A percentile compares a stretch with the other conserved stretches of the same genome.
Conservation (phyloP, 169 alveolate genomes). For the Besnoitia besnoiti region DNA sequence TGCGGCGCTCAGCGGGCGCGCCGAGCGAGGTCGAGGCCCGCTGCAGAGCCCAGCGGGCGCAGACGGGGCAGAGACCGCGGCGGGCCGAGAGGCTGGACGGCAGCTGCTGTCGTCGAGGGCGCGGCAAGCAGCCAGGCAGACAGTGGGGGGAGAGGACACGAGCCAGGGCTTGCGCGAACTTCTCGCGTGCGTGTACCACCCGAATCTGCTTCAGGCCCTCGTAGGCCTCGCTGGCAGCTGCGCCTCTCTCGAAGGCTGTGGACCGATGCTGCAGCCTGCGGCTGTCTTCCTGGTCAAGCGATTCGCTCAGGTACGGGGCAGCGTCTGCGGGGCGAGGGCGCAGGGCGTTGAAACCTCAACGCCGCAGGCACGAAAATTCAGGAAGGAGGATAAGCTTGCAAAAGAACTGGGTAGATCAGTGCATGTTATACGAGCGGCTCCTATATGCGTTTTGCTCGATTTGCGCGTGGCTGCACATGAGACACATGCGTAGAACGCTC, state of each 20-base stretch:
- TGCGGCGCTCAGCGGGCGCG: neutral
- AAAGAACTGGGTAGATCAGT: too few species aligned
- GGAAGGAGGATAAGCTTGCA: too few species aligned
- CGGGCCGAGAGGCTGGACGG: neutral
- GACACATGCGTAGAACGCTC: too few species aligned
- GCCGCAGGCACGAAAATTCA: too few species aligned
- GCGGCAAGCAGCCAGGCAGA: neutral
- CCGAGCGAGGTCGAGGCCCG: neutral
- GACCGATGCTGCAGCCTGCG: neutral
- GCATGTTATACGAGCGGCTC: too few species aligned
- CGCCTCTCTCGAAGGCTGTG: slow-evolving; percentile 7
- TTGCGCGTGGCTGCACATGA: too few species aligned
- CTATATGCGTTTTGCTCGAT: too few species aligned
- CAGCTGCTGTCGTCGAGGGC: neutral
- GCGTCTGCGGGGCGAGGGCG: neutral
- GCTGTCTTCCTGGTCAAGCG: slow-evolving; percentile 25
- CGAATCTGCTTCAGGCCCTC: slow-evolving; percentile 9
- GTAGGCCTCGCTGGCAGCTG: slow-evolving; percentile 1
- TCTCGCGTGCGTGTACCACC: slow-evolving; percentile 7
- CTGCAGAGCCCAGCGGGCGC: neutral
- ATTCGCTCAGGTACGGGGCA: neutral
- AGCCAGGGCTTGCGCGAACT: neutral
- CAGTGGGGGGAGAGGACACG: neutral
- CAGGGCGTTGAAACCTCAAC: too few species aligned
- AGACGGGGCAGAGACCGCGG: neutral